Base-by-base conservation (phyloP, 306 rosid genomes). In the Cucurbita maxima region DNA sequence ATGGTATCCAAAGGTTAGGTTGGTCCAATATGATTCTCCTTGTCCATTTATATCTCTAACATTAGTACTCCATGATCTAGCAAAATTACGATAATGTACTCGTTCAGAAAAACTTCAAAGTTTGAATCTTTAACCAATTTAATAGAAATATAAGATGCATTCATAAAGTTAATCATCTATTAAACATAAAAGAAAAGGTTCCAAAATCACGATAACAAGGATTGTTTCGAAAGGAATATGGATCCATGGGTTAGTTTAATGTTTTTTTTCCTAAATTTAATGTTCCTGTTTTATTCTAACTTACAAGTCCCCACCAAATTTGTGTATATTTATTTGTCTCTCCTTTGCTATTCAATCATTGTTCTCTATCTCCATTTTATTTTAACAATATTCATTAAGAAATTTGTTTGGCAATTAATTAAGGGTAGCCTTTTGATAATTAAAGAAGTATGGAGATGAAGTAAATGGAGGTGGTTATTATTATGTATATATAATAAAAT, bases 271-370 rank as follows among this genome's bases (percentile, higher is more conserved):
- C 56, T 19, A 67, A 67, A 67, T 67, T 56, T 66, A 66, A 67
- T 45, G 73, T 67, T 67, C 40, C 73, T 45, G 41, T 67, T 67
- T 67, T 67, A 67, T 67, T 67, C 73, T 19, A 67, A 67, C 56
- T 12, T 67, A 64, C 18, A 64, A 45, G 73, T 20, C 73, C 73
- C 73, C 73, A 67, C 73, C 73, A 67, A 67, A 45, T 12, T 67
- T 67, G 45, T 67, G 13, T 67, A 67, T 56, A 67, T 67, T 67
- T 67, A 20, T 67, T 67, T 67, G 73, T 45, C 73, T 67, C 2
- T 67, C 56, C 73, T 67, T 67, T 45, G 22, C 73, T 22, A 45
- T 20, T 22, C 73, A 67, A 67, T 67, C 73, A 67, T 67, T 67
- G 6, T 45, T 10, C 43, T 43, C 30, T 10, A 41, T 43, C 30